Evolutionary conservation across 2,329 filamentous ascomycete species (phyloP).

Genomic region (Hortaea sp.): DNA sequence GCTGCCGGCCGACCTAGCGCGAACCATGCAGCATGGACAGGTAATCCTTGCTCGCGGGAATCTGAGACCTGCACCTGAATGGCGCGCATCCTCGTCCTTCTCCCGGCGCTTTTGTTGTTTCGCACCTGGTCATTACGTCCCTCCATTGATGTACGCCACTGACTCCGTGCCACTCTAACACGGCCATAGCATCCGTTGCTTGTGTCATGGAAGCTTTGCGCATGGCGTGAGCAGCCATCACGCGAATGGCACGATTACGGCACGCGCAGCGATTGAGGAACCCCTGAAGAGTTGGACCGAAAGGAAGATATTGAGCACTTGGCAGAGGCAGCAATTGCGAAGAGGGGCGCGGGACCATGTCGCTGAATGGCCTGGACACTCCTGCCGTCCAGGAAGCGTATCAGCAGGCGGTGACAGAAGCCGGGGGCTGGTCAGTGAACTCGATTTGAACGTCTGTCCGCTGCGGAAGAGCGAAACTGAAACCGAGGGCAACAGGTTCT

Average conservation of each 20-base stretch:
- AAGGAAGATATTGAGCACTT: not conserved
- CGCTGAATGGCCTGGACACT: constrained; percentile 88
- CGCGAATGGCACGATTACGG: not conserved
- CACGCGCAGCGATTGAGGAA: not conserved
- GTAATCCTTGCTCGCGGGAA: too few relatives aligned
- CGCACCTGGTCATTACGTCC: too few relatives aligned
- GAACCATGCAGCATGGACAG: too few relatives aligned
- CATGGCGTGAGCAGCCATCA: not conserved
- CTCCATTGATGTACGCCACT: too few relatives aligned
- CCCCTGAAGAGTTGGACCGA: not conserved
- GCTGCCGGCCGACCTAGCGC: too few relatives aligned
- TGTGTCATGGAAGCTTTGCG: not conserved
- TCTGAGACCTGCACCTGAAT: too few relatives aligned
- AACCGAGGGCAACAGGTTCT: constrained; percentile 55
- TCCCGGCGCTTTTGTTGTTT: too few relatives aligned
- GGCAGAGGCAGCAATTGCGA: not conserved
- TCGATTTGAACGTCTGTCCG: not conserved
- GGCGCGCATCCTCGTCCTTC: too few relatives aligned
- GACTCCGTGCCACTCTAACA: too few relatives aligned
- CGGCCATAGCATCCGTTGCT: too few relatives aligned
- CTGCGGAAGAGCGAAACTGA: not conserved
- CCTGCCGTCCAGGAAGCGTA: constrained; percentile 73
- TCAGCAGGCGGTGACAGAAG: constrained; percentile 66
- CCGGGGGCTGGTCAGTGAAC: constrained; percentile 78
- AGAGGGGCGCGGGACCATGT: constrained; percentile 49